Percentiles rank a stretch among this genome's conserved stretches.
phyloP scores from a whole-genome alignment of 495 filamentous ascomycete species.

The Clohesyomyces aquaticus region DNA sequence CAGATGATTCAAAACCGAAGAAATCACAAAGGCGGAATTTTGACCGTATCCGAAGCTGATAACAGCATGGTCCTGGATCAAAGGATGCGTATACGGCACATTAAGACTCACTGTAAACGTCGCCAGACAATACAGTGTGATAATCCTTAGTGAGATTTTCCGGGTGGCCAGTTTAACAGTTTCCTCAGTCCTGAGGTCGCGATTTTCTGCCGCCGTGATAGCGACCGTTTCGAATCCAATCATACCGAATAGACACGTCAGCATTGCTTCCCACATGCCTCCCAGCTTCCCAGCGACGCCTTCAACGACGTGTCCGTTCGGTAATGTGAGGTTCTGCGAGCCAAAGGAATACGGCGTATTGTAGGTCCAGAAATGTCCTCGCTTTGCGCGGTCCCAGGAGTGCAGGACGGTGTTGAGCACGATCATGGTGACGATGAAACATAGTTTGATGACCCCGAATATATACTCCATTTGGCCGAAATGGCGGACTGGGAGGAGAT shows the following conservation, averaged over 20 bases:
- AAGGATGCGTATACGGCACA: conserved; percentile 16
- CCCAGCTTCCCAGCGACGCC: conserved; percentile 8
- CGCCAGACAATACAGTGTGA: conserved; percentile 18
- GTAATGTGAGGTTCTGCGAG: conserved; percentile 15
- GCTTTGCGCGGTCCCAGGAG: conserved; percentile 3
- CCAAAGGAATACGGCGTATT: conserved; percentile 9
- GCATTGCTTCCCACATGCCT: conserved; percentile 22
- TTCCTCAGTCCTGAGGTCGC: conserved; percentile 9
- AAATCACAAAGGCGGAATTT: conserved; percentile 14
- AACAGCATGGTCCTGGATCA: background rate
- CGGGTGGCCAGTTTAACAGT: conserved; percentile 16
- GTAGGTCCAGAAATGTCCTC: conserved; percentile 19
- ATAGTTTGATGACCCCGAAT: conserved; percentile 20
- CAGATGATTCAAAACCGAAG: conserved; percentile 15
- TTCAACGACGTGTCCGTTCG: conserved; percentile 1
- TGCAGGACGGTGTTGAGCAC: conserved; percentile 17
- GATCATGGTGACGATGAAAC: conserved; percentile 17
- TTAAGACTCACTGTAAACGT: conserved; percentile 23
- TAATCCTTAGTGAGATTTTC: conserved; percentile 24
- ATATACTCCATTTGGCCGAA: conserved; percentile 22
- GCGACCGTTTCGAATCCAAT: conserved; percentile 26
- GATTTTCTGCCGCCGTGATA: conserved; percentile 25
- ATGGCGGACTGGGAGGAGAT: conserved; percentile 21
- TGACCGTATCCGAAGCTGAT: conserved; percentile 8
- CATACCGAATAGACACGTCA: conserved; percentile 12